Base-by-base conservation (phyloP, 2,329 filamentous ascomycete genomes). In the Phialophora expanda region DNA sequence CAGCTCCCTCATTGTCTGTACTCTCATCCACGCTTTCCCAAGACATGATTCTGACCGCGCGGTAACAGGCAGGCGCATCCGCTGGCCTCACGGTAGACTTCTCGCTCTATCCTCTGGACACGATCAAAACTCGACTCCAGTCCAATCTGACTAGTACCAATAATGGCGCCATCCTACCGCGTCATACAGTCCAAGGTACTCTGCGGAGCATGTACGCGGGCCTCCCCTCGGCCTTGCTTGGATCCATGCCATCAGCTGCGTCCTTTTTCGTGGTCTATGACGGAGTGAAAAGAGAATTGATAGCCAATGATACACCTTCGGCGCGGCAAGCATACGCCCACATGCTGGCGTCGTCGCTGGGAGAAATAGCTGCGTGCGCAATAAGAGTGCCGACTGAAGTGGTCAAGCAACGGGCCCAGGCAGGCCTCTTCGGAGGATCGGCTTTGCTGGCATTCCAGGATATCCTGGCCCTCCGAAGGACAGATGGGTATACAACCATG, bases 231-330 rank as follows among this genome's bases (percentile, higher is more conserved):
- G 93, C 93, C 0, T 83, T 98, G 58, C 89, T 97, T 65, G 95
- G 96, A 32, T 96, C 92, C 55, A 94, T 95, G 0, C 95, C 95
- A 0, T 92, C 93, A 63, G 95, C 96, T 1, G 94, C 95, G 51
- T 91, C 97, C 75, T 99, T 99, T 87, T 99, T 99, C 86, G 90
- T 92, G 76, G 95, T 92, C 60, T 97, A 97, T 83, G 93, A 97
- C 80, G 83, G 85, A 60, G 82, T 89, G 58, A 96, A 93, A 78
- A 76, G 79, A 66, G 74, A 77, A 24, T 73, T 84, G 38, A 79
- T 89, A 56, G 76, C 26, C 57, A 7, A 57, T 2, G 17, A 76
- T 70, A 70, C 74, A 66, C 75, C 69, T 69, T 76, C 61, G 62
- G 70, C 62, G 67, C 73, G 67, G 72, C 80, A 76, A 66, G 20